Evolutionary conservation across 345 rosid genomes (phyloP), one percentile per base, ranked within the genome.

Genomic region (Salix suchowensis): DNA sequence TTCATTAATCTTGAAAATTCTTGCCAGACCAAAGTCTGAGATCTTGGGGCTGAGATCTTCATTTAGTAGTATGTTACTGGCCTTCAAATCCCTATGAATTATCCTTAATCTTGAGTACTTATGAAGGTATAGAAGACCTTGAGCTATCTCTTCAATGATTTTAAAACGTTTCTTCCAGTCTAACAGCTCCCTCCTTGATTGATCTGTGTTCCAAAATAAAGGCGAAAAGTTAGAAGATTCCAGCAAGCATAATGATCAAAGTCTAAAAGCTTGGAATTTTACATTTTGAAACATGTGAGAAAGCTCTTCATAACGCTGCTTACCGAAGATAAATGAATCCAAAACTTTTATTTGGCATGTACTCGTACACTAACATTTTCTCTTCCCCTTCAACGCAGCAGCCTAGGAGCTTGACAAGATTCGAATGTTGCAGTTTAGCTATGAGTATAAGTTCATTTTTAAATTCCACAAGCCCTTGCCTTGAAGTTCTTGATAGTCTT

Each of bases 371-470:
- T 37, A 80, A 76, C 69, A 80, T 71, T 76, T 72, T 80, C 68
- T 80, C 79, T 71, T 66, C 79, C 9, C 73, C 76, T 7, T 46
- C 64, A 23, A 80, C 19, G 32, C 76, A 76, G 42, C 66, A 80
- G 13, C 79, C 79, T 18, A 80, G 2, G 1, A 80, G 83, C 50
- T 70, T 37, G 6, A 81, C 83, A 60, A 76, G 80, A 61, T 76
- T 81, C 2, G 11, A 67, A 58, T 76, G 77, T 4, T 76, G 77
- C 8, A 76, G 24, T n/a, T 73, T 81, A n/a, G 83, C 80, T 67
- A 76, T 72, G 24, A 80, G 34, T 55, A 76, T 72, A 26, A 72
- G 84, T 72, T 81, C 80, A 62, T 81, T 81, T 28, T 81, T 81
- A 39, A 69, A 81, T 66, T 81, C 84, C 23, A 68, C 44, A 4